A percentile compares a stretch with the other conserved stretches of the same genome.
Conservation (phyloP, 2,329 filamentous ascomycete genomes). For the Dothistroma septosporum region DNA sequence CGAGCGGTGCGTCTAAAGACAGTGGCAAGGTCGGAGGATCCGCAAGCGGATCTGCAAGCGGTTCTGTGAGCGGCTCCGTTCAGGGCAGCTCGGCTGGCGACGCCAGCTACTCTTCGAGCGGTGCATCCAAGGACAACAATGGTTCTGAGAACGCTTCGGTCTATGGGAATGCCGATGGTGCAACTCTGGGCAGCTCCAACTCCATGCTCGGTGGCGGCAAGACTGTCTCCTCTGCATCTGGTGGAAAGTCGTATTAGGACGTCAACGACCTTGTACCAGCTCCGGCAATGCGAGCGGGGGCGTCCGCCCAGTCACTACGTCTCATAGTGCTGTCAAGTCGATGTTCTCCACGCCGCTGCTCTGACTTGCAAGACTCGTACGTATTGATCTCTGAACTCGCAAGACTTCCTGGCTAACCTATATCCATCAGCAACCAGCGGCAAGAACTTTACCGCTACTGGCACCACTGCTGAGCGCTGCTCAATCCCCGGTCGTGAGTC, state of each 20-base stretch:
- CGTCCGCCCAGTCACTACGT: background rate
- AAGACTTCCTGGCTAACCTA: background rate
- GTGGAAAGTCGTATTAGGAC: background rate
- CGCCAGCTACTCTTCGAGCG: too few relatives aligned
- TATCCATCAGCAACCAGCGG: background rate
- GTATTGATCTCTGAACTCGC: constrained; percentile 17
- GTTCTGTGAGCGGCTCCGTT: too few relatives aligned
- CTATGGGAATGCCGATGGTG: too few relatives aligned
- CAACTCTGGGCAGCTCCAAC: too few relatives aligned
- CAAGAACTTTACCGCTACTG: background rate
- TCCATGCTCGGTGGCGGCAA: background rate
- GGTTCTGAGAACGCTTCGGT: too few relatives aligned
- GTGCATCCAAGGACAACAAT: too few relatives aligned
- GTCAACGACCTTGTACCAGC: background rate
- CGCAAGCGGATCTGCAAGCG: too few relatives aligned
- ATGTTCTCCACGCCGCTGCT: constrained; percentile 1
- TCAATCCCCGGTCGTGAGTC: background rate
- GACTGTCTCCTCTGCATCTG: background rate
- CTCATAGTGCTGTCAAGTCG: constrained; percentile 5
- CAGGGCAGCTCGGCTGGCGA: too few relatives aligned
- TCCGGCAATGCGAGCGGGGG: background rate
- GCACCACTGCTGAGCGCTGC: background rate
- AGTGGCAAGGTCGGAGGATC: too few relatives aligned
- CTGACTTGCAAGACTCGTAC: background rate
- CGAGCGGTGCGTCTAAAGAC: too few relatives aligned